Evolutionary conservation across 345 rosid species (phyloP).

Genomic region (Dovyalis caffra): DNA sequence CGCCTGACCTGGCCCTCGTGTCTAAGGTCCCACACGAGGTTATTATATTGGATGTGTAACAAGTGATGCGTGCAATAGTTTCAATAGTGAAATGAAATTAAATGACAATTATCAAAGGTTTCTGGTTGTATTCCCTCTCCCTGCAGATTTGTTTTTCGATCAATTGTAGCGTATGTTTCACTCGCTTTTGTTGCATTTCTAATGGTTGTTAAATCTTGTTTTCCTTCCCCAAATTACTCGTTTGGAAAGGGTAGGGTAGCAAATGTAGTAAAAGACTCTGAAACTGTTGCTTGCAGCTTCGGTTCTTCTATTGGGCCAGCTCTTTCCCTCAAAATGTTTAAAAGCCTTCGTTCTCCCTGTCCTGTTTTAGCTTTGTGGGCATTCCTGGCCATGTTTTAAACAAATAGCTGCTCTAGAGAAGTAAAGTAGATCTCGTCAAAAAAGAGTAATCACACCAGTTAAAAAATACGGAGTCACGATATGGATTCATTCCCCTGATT

Average conservation of each 20-base stretch:
- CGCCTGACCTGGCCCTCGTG: neutral
- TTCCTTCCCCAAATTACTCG: neutral
- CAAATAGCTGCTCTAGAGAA: neutral
- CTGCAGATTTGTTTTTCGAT: neutral
- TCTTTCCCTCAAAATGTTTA: neutral
- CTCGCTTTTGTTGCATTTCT: neutral
- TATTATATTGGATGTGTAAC: neutral
- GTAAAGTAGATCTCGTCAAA: neutral
- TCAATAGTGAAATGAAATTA: neutral
- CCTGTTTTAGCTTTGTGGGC: neutral
- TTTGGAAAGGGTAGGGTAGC: neutral
- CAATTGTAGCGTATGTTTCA: neutral
- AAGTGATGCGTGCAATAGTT: neutral
- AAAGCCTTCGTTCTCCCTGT: neutral
- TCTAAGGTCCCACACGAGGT: neutral
- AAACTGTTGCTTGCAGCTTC: neutral
- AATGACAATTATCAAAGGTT: neutral
- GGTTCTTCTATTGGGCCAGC: neutral
- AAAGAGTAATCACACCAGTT: neutral
- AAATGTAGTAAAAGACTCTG: neutral
- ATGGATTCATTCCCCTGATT: neutral
- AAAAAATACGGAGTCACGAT: neutral
- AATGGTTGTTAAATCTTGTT: neutral
- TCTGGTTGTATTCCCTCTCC: neutral
- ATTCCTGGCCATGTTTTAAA: neutral